These are phyloP conservation scores for Basidiobolus meristosporus DNA, from an alignment of 371 early-diverging fungal genomes.

Conservation along the genomic window DNA sequence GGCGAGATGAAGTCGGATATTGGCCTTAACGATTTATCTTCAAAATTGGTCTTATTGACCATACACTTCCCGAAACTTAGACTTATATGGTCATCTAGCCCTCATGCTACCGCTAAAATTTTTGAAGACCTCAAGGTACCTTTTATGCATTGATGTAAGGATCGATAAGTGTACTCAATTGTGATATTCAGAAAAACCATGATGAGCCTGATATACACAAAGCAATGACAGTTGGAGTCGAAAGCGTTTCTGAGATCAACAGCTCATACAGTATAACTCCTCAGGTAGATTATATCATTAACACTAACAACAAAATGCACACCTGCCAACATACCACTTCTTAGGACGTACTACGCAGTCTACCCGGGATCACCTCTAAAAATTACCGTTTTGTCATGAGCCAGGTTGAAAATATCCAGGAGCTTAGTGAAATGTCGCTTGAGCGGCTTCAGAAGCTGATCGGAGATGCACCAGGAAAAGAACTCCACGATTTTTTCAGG, in stretches of 20 bases:
- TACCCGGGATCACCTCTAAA: conserved; percentile 65
- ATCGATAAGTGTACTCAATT: background rate
- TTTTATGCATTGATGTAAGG: background rate
- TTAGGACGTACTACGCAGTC: conserved; percentile 52
- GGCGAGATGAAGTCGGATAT: conserved; percentile 30
- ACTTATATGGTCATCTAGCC: conserved; percentile 80
- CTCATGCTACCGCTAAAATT: conserved; percentile 68
- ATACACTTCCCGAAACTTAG: conserved; percentile 71
- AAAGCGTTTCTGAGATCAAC: conserved; percentile 32
- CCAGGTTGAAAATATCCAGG: conserved; percentile 32
- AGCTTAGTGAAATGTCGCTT: conserved; percentile 10
- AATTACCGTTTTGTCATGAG: conserved; percentile 60
- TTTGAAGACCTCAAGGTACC: conserved; percentile 75
- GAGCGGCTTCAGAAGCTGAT: too few species aligned
- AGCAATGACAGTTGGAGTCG: conserved; percentile 56
- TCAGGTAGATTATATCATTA: conserved; percentile 15
- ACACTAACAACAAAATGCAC: background rate
- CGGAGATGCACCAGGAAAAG: too few species aligned
- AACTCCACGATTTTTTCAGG: too few species aligned
- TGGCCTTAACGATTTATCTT: conserved; percentile 27
- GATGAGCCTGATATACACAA: conserved; percentile 47
- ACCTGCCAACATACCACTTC: conserved; percentile 3
- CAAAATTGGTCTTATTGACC: conserved; percentile 62
- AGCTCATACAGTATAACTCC: conserved; percentile 45
- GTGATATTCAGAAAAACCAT: conserved; percentile 30